Evolutionary conservation across 495 filamentous ascomycete genomes (phyloP).

Genomic region (Delitschia confertaspora): DNA sequence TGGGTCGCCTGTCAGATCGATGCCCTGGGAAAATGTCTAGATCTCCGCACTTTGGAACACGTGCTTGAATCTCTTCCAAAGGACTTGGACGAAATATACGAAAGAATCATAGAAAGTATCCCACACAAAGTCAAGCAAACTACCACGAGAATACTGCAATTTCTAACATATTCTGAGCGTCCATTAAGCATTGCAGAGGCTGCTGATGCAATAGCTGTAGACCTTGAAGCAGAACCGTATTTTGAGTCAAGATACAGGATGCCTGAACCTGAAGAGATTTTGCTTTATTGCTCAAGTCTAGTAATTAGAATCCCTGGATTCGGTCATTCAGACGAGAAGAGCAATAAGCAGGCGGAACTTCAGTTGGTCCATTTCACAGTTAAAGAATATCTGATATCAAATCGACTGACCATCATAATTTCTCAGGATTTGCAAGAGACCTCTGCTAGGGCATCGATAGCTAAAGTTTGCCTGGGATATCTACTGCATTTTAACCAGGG

Average conservation of each 20-base stretch:
- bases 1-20: conserved; percentile 40
- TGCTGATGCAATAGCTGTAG: conserved; percentile 31
- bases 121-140: conserved; percentile 11
- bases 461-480: no score
- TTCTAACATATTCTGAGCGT: conserved; percentile 27
- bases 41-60: conserved; percentile 21
- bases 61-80: conserved; percentile 33
- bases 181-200: conserved; percentile 27
- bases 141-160: conserved; percentile 31
- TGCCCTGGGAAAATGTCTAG: conserved; percentile 31
- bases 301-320: no score
- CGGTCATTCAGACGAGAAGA: no score
- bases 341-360: no score
- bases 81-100: conserved; percentile 37
- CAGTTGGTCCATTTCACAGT: no score
- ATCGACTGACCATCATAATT: no score
- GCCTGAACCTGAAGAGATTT: conserved; percentile 25
- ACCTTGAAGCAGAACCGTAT: conserved; percentile 4
- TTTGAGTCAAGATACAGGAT: conserved; percentile 27
- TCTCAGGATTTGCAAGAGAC: no score
- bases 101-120: conserved; percentile 34
- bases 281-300: conserved; percentile 28
- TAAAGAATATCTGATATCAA: no score
- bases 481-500: no score
- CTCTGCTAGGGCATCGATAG: no score